Conservation (phyloP, 169 alveolate species). For the Plasmodium sp. region DNA sequence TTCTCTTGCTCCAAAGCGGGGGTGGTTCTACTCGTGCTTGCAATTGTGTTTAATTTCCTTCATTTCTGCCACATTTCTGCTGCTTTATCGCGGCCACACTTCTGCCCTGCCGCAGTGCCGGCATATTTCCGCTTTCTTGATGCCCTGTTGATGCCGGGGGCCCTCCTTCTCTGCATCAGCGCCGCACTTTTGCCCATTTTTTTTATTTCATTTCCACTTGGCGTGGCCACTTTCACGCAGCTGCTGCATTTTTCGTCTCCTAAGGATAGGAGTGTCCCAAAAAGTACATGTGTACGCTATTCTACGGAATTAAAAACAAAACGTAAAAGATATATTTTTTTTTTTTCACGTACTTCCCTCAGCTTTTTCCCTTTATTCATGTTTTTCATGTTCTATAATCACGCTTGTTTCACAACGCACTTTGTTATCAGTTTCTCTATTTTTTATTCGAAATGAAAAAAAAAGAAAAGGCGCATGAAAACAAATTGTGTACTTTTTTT, state of each 20-base stretch:
- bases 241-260: constrained; percentile 5
- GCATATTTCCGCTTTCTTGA: neutral
- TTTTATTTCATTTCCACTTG: neutral
- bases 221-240: neutral
- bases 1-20: constrained; percentile 10
- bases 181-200: neutral
- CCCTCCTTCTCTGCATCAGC: neutral
- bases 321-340: neutral
- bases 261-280: constrained; percentile 7
- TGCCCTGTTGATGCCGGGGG: neutral
- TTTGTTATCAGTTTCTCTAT: neutral
- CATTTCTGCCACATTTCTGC: neutral
- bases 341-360: neutral
- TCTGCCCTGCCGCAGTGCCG: neutral
- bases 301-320: constrained; percentile 15
- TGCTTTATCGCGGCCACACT: neutral
- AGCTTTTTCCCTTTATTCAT: neutral
- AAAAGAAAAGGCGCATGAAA: neutral
- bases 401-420: constrained; percentile 11
- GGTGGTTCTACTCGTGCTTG: neutral
- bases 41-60: neutral
- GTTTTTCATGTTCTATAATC: constrained; percentile 1
- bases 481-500: neutral
- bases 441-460: neutral
- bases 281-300: constrained; percentile 2